Evolutionary conservation across 139 green algal genomes (phyloP), one percentile per base, ranked within the genome.

Genomic region (Chlorokybus atmophyticus): DNA sequence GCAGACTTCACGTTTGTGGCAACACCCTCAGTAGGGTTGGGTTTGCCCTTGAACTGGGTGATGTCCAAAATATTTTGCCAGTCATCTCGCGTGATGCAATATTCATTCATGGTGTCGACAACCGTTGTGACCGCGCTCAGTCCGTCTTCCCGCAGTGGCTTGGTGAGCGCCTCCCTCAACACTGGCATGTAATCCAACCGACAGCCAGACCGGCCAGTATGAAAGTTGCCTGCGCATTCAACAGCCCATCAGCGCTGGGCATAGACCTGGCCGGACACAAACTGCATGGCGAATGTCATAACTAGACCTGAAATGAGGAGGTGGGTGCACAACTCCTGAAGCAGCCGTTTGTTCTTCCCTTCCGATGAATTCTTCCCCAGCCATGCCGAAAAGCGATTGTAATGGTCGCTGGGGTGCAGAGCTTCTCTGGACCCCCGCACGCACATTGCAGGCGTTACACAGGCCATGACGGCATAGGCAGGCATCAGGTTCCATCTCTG

Each of bases 361-460:
- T 10, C n/a, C 23, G 66, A 79, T 5, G 68, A 85, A 75, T 88
- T 87, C 56, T 85, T 82, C 52, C 91, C 91, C 51, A 98, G 70
- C 84, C 85, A 97, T 17, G 83, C 76, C 4, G 85, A 83, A 76
- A 98, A 98, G 23, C 85, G 84, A 64, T 60, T 64, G 48, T 77
- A 75, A 41, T 81, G 74, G 52, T 81, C 66, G n/a, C 64, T 59
- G 21, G 42, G 50, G 26, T 39, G 4, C 47, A 64, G 82, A 0
- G 41, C 52, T 61, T 93, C 78, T 0, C 84, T 59, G 0, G 1
- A n/a, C 23, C 87, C 88, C 6, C 75, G 70, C 75, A 91, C 79
- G 71, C 85, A 87, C 14, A 76, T 57, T 25, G 75, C 70, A n/a
- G 35, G 28, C 30, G 4, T 44, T 1, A 95, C 72, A 29, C 55